Base-by-base conservation (phyloP, 73 alveolate genomes). In the Diophrys appendiculata region DNA sequence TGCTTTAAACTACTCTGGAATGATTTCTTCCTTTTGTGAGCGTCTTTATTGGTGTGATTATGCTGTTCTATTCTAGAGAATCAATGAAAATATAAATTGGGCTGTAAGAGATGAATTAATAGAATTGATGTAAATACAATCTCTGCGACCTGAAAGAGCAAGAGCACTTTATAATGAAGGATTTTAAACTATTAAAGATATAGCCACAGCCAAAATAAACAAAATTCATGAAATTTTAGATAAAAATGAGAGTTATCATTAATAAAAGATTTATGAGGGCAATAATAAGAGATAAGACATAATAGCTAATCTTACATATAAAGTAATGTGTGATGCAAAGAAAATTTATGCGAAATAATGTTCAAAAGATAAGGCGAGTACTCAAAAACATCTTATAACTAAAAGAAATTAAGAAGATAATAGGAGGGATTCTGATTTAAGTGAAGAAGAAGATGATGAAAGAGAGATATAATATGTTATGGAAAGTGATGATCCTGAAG, bases 1-100 rank as follows among this genome's bases (percentile, higher is more conserved):
- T 0, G 93, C 93, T 0, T 79, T 67, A 1, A 86, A 86, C 68
- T 84, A 77, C 72, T 54, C 83, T 52, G 93, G 93, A 3, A 73
- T 86, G 86, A 52, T 86, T 1, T 32, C 89, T 24, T 87, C 89
- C 32, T 86, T 86, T 54, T 86, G 93, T 70, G 93, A 86, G 74
- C 68, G 93, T 25, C 82, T 86, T 27, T 65, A 78, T 30, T 86
- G 93, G 93, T 31, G 81, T 1, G 93, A 86, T 73, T 76, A 67
- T 26, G 60, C 93, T 1, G 89, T 73, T 25, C 87, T 86, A 24
- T 76, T 86, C 65, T 31, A 69, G 35, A 54, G 89, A 52, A 86
- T 86, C 60, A 86, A 86, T 52, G 93, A 86, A 76, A 70, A 82
- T 43, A 76, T 86, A 32, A 78, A 72, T 29, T 79, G 83, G 89